phyloP scores from a whole-genome alignment of 805 yeast genomes.

The Teunomyces gatunensis region DNA sequence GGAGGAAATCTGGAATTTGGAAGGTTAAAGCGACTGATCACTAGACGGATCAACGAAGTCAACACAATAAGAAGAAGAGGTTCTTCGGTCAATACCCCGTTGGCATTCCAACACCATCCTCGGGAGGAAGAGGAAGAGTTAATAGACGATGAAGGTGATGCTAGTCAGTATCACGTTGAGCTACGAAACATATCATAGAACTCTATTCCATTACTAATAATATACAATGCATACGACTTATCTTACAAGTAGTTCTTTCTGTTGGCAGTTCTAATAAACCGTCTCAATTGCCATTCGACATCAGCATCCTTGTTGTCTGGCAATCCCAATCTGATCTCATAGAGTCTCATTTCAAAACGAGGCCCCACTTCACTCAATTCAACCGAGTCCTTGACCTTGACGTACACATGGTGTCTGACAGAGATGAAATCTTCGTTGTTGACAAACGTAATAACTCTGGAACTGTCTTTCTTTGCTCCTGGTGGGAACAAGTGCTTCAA shows the following conservation, averaged over 20 bases:
- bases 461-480: constrained; percentile 87
- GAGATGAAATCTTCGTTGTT: constrained; percentile 89
- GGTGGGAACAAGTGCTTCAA: constrained; percentile 93
- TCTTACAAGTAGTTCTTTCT: constrained; percentile 76
- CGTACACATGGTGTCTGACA: constrained; percentile 94
- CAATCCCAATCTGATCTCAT: constrained; percentile 84
- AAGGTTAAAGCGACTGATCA: constrained; percentile 5
- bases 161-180: background rate
- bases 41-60: constrained; percentile 3
- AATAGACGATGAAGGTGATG: background rate
- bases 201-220: constrained; percentile 2
- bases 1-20: constrained; percentile 1
- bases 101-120: background rate
- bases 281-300: constrained; percentile 92
- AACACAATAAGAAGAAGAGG: constrained; percentile 1
- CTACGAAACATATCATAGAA: constrained; percentile 1
- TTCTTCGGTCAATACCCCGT: background rate
- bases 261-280: constrained; percentile 93
- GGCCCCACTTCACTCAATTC: constrained; percentile 98
- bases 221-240: constrained; percentile 4
- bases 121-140: background rate
- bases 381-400: constrained; percentile 80
- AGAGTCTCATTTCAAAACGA: constrained; percentile 94
- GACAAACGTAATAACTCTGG: constrained; percentile 89
- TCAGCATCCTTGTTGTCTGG: constrained; percentile 95